phyloP scores from a whole-genome alignment of 139 green algal genomes.

The Chlamydomonas sphaeroides region DNA sequence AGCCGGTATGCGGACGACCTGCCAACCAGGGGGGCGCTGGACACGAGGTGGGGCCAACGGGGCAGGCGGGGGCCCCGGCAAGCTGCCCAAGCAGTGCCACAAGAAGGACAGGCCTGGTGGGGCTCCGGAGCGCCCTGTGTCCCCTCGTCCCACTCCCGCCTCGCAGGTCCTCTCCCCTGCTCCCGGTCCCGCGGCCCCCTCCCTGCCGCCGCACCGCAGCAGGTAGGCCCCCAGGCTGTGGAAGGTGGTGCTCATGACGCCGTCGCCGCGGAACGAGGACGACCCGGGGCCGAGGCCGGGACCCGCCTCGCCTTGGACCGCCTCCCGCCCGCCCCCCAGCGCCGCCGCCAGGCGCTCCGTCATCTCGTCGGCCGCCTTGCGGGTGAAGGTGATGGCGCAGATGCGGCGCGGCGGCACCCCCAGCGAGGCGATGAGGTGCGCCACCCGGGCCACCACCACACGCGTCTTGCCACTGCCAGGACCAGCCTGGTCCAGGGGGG shows the following conservation, averaged over 20 bases:
- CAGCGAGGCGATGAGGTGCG: conserved; percentile 56
- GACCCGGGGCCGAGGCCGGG: neutral
- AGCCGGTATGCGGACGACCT: too few relatives aligned
- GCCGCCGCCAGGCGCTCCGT: neutral
- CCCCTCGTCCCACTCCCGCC: too few relatives aligned
- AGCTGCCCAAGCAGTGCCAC: too few relatives aligned
- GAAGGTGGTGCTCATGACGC: conserved; percentile 42
- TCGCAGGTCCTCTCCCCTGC: too few relatives aligned
- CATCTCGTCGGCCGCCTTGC: conserved; percentile 48
- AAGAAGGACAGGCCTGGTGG: too few relatives aligned
- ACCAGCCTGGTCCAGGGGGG: conserved; percentile 53
- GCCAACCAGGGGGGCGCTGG: too few relatives aligned
- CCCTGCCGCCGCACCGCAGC: conserved; percentile 38
- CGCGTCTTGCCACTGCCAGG: conserved; percentile 69
- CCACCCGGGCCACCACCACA: conserved; percentile 73
- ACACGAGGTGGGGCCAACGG: too few relatives aligned
- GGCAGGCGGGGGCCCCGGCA: too few relatives aligned
- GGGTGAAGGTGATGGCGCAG: conserved; percentile 64
- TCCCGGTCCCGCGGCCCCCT: too few relatives aligned
- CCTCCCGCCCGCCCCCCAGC: neutral
- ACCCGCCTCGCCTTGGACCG: neutral
- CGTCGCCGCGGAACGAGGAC: neutral
- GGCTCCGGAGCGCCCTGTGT: too few relatives aligned
- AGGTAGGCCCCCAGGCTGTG: conserved; percentile 35
- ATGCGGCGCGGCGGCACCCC: neutral